Conservation (phyloP, 495 filamentous ascomycete genomes). For the Rostrohypoxylon terebratum region DNA sequence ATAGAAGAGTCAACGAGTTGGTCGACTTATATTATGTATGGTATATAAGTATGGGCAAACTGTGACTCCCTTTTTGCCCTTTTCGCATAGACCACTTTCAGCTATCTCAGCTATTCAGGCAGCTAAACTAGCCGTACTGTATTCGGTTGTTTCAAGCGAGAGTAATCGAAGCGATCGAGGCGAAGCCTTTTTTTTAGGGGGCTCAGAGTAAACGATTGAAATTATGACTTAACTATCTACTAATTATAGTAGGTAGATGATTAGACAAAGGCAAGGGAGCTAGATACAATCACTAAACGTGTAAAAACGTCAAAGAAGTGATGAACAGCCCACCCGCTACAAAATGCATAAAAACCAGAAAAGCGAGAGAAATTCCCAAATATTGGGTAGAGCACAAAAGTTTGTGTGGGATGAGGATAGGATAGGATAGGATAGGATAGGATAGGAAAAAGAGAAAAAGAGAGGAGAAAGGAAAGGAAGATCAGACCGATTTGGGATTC, state of each 20-base stretch:
- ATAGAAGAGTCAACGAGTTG: slow-evolving; percentile 21
- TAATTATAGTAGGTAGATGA: slow-evolving; percentile 24
- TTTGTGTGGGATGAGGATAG: slow-evolving; percentile 20
- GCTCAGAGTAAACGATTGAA: slow-evolving; percentile 45
- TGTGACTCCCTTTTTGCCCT: slow-evolving; percentile 9
- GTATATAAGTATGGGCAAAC: slow-evolving; percentile 28
- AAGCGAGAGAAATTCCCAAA: slow-evolving; percentile 39
- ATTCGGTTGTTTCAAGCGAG: slow-evolving; percentile 39
- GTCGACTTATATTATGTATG: slow-evolving; percentile 31
- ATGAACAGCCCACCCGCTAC: slow-evolving; percentile 27
- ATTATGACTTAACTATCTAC: slow-evolving; percentile 19
- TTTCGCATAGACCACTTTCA: slow-evolving; percentile 27
- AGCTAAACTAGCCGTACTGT: slow-evolving; percentile 37
- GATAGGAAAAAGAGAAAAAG: slow-evolving; percentile 35
- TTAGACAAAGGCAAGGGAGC: slow-evolving; percentile 28
- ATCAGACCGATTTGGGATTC: slow-evolving; percentile 20
- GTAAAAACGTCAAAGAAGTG: slow-evolving; percentile 28
- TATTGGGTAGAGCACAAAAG: slow-evolving; percentile 18
- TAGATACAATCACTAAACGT: slow-evolving; percentile 1
- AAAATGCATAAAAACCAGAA: slow-evolving; percentile 25
- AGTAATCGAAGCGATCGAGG: slow-evolving; percentile 33
- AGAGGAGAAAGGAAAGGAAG: slow-evolving; percentile 46
- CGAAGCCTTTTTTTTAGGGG: slow-evolving; percentile 27
- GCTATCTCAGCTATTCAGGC: slow-evolving; percentile 18
- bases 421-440: slow-evolving; percentile 33